A percentile compares a stretch with the other conserved stretches of the same genome.
Conservation (phyloP, 257 asterid species). For the Forsythia suspensa region DNA sequence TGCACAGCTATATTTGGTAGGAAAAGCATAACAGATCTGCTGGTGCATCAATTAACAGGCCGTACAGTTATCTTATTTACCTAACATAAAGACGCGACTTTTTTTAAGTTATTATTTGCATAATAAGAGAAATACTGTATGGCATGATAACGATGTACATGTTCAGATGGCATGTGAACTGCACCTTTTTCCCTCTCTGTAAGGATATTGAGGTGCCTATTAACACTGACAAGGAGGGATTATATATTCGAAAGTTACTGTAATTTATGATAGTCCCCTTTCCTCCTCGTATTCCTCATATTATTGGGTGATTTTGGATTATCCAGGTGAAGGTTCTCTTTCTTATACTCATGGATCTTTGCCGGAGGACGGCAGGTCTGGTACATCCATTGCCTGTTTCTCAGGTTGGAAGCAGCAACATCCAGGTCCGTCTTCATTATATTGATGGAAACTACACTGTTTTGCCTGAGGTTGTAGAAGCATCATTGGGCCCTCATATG, state of each 20-base stretch:
- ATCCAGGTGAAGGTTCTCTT: slow-evolving; percentile 96
- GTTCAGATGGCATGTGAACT: slow-evolving; percentile 2
- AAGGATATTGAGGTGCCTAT: not conserved
- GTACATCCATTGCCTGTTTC: slow-evolving; percentile 89
- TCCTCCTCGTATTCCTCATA: slow-evolving; percentile 8
- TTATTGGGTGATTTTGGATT: slow-evolving; percentile 12
- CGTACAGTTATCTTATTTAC: slow-evolving; percentile 7
- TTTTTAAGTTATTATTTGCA: not conserved
- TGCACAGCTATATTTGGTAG: not conserved
- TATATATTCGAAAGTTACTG: slow-evolving; percentile 12
- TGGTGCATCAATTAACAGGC: not conserved
- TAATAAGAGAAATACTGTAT: not conserved
- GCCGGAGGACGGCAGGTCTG: slow-evolving; percentile 88
- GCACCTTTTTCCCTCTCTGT: not conserved
- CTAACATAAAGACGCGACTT: not conserved
- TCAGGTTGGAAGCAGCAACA: slow-evolving; percentile 91
- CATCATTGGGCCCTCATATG: slow-evolving; percentile 99
- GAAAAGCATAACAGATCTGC: not conserved
- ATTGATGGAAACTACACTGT: slow-evolving; percentile 97
- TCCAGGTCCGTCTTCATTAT: slow-evolving; percentile 94
- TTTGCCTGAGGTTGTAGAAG: slow-evolving; percentile 96
- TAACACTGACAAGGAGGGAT: not conserved
- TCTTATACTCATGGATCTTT: slow-evolving; percentile 95
- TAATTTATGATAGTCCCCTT: not conserved
- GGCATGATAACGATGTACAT: not conserved